Conservation (phyloP, 345 rosid genomes). For the Lepidium didymum region DNA sequence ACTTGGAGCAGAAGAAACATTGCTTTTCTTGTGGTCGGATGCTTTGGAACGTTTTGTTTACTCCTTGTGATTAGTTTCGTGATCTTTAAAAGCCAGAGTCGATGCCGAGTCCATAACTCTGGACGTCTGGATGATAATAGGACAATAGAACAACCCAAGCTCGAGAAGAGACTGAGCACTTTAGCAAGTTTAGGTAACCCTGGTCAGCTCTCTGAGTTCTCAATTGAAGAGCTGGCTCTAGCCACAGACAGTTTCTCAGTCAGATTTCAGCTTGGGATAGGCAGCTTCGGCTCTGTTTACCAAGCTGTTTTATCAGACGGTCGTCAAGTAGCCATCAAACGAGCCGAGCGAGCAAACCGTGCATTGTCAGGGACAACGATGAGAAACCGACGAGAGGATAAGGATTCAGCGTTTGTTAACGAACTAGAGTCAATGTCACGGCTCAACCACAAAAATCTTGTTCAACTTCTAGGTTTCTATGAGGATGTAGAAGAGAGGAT, state of each 20-base stretch:
- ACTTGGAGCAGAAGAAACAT: constrained; percentile 40
- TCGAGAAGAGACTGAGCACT: constrained; percentile 56
- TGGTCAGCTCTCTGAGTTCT: constrained; percentile 51
- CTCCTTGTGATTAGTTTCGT: constrained; percentile 37
- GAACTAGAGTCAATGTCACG: constrained; percentile 80
- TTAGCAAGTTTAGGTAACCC: constrained; percentile 56
- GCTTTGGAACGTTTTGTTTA: constrained; percentile 42
- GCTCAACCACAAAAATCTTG: constrained; percentile 72
- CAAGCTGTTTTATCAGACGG: constrained; percentile 47
- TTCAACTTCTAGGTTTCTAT: constrained; percentile 55
- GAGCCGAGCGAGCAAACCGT: constrained; percentile 44
- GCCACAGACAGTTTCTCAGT: constrained; percentile 59
- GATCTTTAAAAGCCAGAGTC: constrained; percentile 34
- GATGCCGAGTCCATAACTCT: constrained; percentile 63
- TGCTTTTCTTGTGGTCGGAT: constrained; percentile 53
- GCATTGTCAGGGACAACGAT: constrained; percentile 13
- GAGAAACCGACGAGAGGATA: constrained; percentile 41
- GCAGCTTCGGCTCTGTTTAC: constrained; percentile 81
- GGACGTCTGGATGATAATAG: constrained; percentile 47
- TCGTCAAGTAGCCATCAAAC: constrained; percentile 64
- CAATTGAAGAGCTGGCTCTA: constrained; percentile 35
- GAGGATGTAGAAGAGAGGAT: constrained; percentile 52
- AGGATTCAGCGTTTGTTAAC: constrained; percentile 54
- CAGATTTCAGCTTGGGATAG: constrained; percentile 52
- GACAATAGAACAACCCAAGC: constrained; percentile 12